A percentile compares a stretch with the other conserved stretches of the same genome.
Evolutionary conservation across 2,329 filamentous ascomycete species (phyloP).

Genomic region (Ceratocystis papillata): DNA sequence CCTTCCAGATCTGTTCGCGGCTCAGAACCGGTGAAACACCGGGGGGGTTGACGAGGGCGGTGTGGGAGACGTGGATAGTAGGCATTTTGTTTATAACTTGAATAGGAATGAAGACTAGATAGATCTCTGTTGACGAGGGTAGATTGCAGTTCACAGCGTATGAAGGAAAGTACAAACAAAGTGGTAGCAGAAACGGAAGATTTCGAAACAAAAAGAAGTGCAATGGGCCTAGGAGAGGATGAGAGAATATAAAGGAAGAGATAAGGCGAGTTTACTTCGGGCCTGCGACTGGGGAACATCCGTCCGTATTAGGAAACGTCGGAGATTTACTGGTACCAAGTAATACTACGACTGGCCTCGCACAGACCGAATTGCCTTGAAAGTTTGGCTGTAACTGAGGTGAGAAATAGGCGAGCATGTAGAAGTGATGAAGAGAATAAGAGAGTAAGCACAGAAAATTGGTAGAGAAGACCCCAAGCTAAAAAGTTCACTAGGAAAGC

Average conservation of each 20-base stretch:
- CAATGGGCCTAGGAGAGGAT: neutral
- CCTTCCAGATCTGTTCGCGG: slow-evolving; percentile 28
- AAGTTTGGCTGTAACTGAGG: neutral
- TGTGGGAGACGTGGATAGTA: slow-evolving; percentile 27
- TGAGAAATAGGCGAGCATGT: neutral
- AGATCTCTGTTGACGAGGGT: neutral
- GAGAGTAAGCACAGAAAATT: neutral
- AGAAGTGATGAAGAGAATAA: neutral
- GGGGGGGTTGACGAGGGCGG: slow-evolving; percentile 29
- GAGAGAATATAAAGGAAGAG: neutral
- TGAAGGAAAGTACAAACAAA: neutral
- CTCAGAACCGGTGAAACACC: slow-evolving; percentile 27
- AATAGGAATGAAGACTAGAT: neutral
- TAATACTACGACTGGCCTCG: neutral
- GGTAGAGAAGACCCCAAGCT: neutral
- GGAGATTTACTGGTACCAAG: neutral
- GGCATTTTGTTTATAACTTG: slow-evolving; percentile 1
- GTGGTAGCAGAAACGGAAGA: neutral
- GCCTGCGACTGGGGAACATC: neutral
- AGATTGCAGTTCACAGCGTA: neutral
- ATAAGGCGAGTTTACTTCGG: neutral
- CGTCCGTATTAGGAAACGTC: neutral
- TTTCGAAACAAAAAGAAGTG: neutral
- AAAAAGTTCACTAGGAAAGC: neutral
- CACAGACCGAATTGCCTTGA: neutral